phyloP scores from a whole-genome alignment of 2,329 filamentous ascomycete genomes.

The Catunica adiposa region DNA sequence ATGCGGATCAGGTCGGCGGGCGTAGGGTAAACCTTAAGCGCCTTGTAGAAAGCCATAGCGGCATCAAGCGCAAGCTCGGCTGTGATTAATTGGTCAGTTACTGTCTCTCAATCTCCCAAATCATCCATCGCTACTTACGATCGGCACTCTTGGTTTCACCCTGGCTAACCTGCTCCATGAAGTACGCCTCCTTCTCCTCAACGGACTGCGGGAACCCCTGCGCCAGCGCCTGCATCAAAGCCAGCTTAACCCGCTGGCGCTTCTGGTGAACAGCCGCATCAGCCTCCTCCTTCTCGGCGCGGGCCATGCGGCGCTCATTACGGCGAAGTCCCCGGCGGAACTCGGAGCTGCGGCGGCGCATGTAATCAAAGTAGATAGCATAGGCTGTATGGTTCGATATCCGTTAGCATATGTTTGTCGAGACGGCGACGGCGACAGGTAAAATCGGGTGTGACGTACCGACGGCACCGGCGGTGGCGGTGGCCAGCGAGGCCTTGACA shows the following conservation, averaged over 20 bases:
- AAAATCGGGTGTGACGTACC: slow-evolving; percentile 32
- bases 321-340: slow-evolving; percentile 54
- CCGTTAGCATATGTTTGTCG: neutral
- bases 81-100: slow-evolving; percentile 20
- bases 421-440: too few species aligned
- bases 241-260: slow-evolving; percentile 55
- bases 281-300: slow-evolving; percentile 55
- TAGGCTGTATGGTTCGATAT: slow-evolving; percentile 31
- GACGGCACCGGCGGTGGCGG: slow-evolving; percentile 40
- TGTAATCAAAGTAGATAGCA: slow-evolving; percentile 52
- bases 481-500: slow-evolving; percentile 45
- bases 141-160: slow-evolving; percentile 73
- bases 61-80: slow-evolving; percentile 60
- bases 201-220: slow-evolving; percentile 83
- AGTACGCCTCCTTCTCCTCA: slow-evolving; percentile 89
- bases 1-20: slow-evolving; percentile 86
- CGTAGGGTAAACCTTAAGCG: slow-evolving; percentile 92
- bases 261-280: slow-evolving; percentile 48
- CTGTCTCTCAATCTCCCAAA: too few species aligned
- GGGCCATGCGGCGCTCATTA: slow-evolving; percentile 57
- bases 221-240: slow-evolving; percentile 66
- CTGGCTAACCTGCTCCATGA: slow-evolving; percentile 84
- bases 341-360: slow-evolving; percentile 44
- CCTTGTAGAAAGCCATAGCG: slow-evolving; percentile 93
- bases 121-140: slow-evolving; percentile 36